These are phyloP conservation scores for Umbelopsis sp. DNA, from an alignment of 192 early-diverging fungal genomes.

Conservation along the genomic window DNA sequence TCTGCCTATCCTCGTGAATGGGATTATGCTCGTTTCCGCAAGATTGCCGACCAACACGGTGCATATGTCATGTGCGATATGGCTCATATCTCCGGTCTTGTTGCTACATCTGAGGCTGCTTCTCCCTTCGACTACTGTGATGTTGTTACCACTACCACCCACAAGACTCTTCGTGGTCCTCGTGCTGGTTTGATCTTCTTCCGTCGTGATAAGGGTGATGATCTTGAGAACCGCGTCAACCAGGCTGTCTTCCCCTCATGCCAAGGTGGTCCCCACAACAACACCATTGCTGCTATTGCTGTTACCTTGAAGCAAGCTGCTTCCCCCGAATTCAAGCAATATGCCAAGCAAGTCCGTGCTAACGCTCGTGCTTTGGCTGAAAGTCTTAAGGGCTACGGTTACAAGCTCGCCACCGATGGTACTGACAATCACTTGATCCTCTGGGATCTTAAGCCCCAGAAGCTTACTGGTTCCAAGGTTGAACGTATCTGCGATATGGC, in stretches of 20 bases:
- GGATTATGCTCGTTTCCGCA: conserved; percentile 96
- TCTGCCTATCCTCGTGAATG: conserved; percentile 98
- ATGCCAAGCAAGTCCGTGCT: conserved; percentile 94
- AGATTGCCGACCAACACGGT: conserved; percentile 95
- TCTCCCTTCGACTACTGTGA: conserved; percentile 98
- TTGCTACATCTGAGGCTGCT: conserved; percentile 87
- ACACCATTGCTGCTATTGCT: conserved; percentile 98
- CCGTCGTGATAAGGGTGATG: conserved; percentile 84
- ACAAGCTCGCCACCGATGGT: conserved; percentile 93
- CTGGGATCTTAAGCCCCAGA: conserved; percentile 94
- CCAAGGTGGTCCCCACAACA: conserved; percentile 99
- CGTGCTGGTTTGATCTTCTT: conserved; percentile 99
- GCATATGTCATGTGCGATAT: conserved; percentile 98
- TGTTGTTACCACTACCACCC: conserved; percentile 99
- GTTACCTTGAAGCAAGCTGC: conserved; percentile 98
- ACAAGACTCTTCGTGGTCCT: conserved; percentile 99
- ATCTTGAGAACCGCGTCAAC: conserved; percentile 95
- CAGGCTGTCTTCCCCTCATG: conserved; percentile 99
- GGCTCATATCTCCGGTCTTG: conserved; percentile 97
- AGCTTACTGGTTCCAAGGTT: conserved; percentile 95
- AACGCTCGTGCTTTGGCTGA: conserved; percentile 89
- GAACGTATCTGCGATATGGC: conserved; percentile 99
- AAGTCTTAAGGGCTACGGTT: conserved; percentile 76
- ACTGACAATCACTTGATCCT: conserved; percentile 99
- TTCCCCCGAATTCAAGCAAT: conserved; percentile 89